Conservation (phyloP, 2,329 filamentous ascomycete genomes). For the Cadophora malorum region DNA sequence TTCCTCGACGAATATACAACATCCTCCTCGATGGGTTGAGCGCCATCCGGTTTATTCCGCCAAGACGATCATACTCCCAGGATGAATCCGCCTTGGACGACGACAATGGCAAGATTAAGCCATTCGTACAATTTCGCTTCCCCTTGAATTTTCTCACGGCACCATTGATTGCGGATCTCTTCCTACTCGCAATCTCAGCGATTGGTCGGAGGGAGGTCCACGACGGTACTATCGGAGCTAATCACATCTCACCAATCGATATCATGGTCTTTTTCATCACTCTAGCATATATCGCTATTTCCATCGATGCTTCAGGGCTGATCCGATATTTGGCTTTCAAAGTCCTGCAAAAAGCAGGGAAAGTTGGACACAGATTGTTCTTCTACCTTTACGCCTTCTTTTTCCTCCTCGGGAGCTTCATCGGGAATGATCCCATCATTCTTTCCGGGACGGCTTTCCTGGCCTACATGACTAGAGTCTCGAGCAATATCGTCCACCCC, state of each 20-base stretch:
- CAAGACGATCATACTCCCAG: conserved; percentile 43
- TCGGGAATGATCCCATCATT: conserved; percentile 79
- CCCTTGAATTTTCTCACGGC: conserved; percentile 76
- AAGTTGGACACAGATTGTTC: conserved; percentile 71
- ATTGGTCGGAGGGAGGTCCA: conserved; percentile 71
- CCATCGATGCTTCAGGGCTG: conserved; percentile 76
- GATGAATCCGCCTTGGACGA: conserved; percentile 35
- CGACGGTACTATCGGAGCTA: conserved; percentile 70
- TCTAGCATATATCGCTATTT: conserved; percentile 77
- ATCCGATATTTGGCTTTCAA: conserved; percentile 75
- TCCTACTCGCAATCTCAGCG: conserved; percentile 71
- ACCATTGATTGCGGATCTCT: conserved; percentile 73
- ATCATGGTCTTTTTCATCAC: conserved; percentile 80
- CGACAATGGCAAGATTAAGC: conserved; percentile 43
- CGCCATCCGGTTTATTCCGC: conserved; percentile 59
- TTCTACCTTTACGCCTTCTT: conserved; percentile 79
- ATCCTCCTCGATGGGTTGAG: conserved; percentile 52
- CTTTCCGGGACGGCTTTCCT: conserved; percentile 76
- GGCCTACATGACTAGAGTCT: conserved; percentile 77
- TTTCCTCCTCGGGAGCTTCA: conserved; percentile 69
- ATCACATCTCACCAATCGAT: conserved; percentile 72
- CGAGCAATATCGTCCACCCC: conserved; percentile 73
- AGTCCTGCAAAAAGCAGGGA: conserved; percentile 70
- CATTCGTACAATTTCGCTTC: conserved; percentile 60
- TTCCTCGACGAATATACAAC: conserved; percentile 60